Percentiles rank a stretch among this genome's conserved stretches.
Conservation (phyloP, 768 basidiomycete species). For the Chiua virens region DNA sequence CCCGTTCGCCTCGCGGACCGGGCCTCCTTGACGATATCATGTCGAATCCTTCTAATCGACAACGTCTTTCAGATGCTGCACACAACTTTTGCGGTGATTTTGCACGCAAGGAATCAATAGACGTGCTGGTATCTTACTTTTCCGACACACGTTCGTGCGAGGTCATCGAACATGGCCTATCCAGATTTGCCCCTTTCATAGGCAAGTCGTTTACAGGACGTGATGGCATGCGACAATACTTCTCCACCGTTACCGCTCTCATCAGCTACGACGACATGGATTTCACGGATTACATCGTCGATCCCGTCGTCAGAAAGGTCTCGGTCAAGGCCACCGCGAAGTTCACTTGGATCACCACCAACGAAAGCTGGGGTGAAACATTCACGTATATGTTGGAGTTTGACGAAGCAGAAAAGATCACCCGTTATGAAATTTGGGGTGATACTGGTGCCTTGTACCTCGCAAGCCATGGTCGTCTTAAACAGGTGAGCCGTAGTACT, state of each 20-base stretch:
- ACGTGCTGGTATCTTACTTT: conserved; percentile 51
- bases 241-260: conserved; percentile 44
- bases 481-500: conserved; percentile 5
- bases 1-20: too few relatives aligned
- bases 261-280: conserved; percentile 51
- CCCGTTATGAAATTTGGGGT: conserved; percentile 65
- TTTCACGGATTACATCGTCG: conserved; percentile 58
- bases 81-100: conserved; percentile 54
- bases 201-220: conserved; percentile 49
- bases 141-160: conserved; percentile 43
- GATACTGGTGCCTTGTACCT: conserved; percentile 67
- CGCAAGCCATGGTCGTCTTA: conserved; percentile 50
- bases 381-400: conserved; percentile 63
- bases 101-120: conserved; percentile 40
- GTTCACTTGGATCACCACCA: conserved; percentile 57
- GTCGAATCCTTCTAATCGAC: conserved; percentile 18
- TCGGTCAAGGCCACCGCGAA: conserved; percentile 51
- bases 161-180: conserved; percentile 56
- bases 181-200: conserved; percentile 57
- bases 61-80: conserved; percentile 44
- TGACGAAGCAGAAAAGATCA: conserved; percentile 54
- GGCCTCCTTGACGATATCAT: too few relatives aligned
- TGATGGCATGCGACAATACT: conserved; percentile 47
- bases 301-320: conserved; percentile 49
- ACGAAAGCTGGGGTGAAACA: conserved; percentile 59